These are phyloP conservation scores for Auricularia sp. DNA, from an alignment of 768 basidiomycete genomes.

Conservation along the genomic window DNA sequence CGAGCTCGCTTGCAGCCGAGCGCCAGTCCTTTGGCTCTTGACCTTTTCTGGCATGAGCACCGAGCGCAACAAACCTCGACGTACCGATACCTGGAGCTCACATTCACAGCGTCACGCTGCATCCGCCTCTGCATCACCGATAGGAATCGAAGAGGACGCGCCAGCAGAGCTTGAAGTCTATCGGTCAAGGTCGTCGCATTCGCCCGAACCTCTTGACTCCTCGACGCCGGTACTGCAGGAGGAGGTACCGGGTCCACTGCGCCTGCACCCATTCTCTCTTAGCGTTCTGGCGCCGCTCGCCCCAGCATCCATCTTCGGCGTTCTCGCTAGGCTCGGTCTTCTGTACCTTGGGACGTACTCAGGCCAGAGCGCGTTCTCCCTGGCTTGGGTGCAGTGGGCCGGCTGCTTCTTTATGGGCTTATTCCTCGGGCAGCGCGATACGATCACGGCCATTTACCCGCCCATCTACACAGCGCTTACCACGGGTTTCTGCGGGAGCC, in stretches of 20 bases:
- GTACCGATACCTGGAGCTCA: not conserved
- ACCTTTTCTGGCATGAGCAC: not conserved
- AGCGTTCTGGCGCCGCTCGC: slow-evolving; percentile 63
- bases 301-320: slow-evolving; percentile 78
- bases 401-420: slow-evolving; percentile 93
- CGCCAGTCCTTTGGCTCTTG: not conserved
- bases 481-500: slow-evolving; percentile 90
- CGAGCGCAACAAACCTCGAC: not conserved
- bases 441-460: slow-evolving; percentile 64
- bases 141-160: not conserved
- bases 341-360: slow-evolving; percentile 64
- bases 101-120: not conserved
- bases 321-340: slow-evolving; percentile 72
- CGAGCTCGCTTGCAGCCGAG: not conserved
- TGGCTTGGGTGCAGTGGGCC: slow-evolving; percentile 76
- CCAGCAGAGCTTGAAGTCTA: not conserved
- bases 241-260: slow-evolving; percentile 24
- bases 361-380: slow-evolving; percentile 65
- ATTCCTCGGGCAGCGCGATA: slow-evolving; percentile 55
- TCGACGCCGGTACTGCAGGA: slow-evolving; percentile 10
- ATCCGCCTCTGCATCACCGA: not conserved
- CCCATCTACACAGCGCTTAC: slow-evolving; percentile 83
- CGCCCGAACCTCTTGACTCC: not conserved
- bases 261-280: slow-evolving; percentile 46
- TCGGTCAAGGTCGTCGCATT: not conserved